Base-by-base conservation (phyloP, 306 rosid species). In the Urtica urens region DNA sequence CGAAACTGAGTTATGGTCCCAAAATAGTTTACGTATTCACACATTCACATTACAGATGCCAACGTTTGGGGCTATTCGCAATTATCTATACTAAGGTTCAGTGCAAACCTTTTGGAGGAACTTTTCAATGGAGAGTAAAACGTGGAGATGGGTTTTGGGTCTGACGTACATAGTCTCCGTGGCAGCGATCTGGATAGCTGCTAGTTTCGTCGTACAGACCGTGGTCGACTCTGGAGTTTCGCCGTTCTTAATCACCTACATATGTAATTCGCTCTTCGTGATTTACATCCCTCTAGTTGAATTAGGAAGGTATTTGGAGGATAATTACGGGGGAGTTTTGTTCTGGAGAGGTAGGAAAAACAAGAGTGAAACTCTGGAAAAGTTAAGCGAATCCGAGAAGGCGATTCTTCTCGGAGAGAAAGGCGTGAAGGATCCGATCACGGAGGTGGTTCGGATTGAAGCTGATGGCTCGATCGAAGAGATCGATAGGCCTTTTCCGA, bases 131-230 rank as follows among this genome's bases (percentile, higher is more conserved):
- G 66, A 46, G 29, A 71, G 59, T 69, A 63, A 85, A 73, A 38
- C 62, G 41, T 73, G 90, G 92, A 85, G 69, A 70, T 90, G 97
- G 95, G 63, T 24, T 64, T 38, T 81, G 23, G 97, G 97, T 57
- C 73, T 90, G 78, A 38, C 55, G 30, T 90, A 81, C 51, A 81
- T 90, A 58, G 39, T 81, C 65, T 67, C 83, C 8, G 99, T 90
- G 62, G 95, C 95, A 33, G 65, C 82, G 13, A 90, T 90, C 35
- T 90, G 99, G 99, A 85, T 90, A 72, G 94, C 99, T 74, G 99
- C 99, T 28, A 85, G 99, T 62, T 85, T 79, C 67, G 95, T 90
- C 38, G 99, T 90, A 26, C 99, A 90, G 68, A 84, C 95, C 16
- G 99, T 85, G 52, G 94, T 90, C 23, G 99, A 90, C 65, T 85